Percentiles rank a stretch among this genome's conserved stretches.
phyloP scores from a whole-genome alignment of 371 early-diverging fungal species.

The Encephalitozoon hellem region DNA sequence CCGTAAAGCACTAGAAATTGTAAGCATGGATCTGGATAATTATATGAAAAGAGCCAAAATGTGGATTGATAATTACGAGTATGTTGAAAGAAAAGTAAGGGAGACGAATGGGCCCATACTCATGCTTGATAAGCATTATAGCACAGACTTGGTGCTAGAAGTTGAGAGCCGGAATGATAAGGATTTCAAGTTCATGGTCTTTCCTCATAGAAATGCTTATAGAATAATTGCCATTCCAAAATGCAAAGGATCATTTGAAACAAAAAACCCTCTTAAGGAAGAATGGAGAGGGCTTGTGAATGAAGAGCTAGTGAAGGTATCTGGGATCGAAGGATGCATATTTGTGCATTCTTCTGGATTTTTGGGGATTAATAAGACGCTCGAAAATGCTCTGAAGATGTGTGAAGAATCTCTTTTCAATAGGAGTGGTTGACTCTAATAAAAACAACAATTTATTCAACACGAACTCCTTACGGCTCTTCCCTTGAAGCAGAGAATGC shows the following conservation, averaged over 20 bases:
- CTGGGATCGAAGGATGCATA: slow-evolving; percentile 67
- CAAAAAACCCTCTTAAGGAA: slow-evolving; percentile 77
- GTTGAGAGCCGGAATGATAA: slow-evolving; percentile 27
- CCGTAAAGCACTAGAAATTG: slow-evolving; percentile 36
- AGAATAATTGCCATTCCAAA: slow-evolving; percentile 66
- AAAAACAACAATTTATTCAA: slow-evolving; percentile 21
- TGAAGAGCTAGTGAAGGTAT: slow-evolving; percentile 68
- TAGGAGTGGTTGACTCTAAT: background rate
- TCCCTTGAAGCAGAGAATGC: slow-evolving; percentile 8
- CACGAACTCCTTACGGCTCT: background rate
- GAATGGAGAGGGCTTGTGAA: slow-evolving; percentile 87
- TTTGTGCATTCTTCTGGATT: slow-evolving; percentile 87
- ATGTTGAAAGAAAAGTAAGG: slow-evolving; percentile 5
- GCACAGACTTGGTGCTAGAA: slow-evolving; percentile 20
- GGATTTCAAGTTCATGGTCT: slow-evolving; percentile 43
- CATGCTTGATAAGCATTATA: slow-evolving; percentile 1
- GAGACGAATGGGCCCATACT: slow-evolving; percentile 23
- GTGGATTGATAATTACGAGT: slow-evolving; percentile 12
- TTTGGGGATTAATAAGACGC: slow-evolving; percentile 46
- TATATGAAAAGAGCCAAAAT: slow-evolving; percentile 20
- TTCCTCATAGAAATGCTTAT: slow-evolving; percentile 4
- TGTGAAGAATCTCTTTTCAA: slow-evolving; percentile 18
- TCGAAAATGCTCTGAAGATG: slow-evolving; percentile 56
- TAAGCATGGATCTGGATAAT: slow-evolving; percentile 45
- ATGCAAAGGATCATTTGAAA: slow-evolving; percentile 69